These are phyloP conservation scores for Leptographium lundbergii DNA, from an alignment of 2,329 filamentous ascomycete genomes.

Conservation along the genomic window DNA sequence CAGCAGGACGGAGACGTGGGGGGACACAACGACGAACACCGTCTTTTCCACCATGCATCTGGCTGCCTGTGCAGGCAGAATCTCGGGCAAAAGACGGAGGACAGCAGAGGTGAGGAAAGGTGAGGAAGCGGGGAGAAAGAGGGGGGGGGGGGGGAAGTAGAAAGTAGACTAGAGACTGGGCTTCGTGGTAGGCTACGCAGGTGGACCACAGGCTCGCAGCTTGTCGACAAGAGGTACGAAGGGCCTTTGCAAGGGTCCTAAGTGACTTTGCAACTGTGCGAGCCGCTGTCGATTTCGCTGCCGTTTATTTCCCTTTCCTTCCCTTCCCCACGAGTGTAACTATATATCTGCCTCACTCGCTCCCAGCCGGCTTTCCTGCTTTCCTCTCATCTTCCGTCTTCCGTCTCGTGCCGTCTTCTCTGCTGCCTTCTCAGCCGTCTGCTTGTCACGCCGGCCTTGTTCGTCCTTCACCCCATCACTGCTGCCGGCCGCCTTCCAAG, in stretches of 20 bases:
- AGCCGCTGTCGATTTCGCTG: not conserved
- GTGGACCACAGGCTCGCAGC: not conserved
- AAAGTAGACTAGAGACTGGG: not conserved
- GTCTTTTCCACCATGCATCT: not conserved
- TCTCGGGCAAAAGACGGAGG: not conserved
- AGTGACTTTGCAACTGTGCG: not conserved
- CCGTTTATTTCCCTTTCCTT: not conserved
- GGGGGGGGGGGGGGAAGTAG: not conserved
- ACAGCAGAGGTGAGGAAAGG: not conserved
- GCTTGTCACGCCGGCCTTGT: not conserved
- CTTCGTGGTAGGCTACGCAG: not conserved
- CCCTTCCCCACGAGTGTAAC: not conserved
- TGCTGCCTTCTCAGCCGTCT: not conserved
- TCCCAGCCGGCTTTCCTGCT: not conserved
- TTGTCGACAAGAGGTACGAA: not conserved
- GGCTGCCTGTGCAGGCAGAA: not conserved
- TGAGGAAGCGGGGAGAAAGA: not conserved
- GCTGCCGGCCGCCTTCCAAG: not conserved
- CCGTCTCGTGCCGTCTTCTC: not conserved
- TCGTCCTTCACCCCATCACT: not conserved
- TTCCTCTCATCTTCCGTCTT: no score
- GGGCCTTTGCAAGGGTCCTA: not conserved
- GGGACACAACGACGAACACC: not conserved
- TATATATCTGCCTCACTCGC: not conserved
- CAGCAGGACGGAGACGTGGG: not conserved